phyloP scores from a whole-genome alignment of 2,329 filamentous ascomycete genomes.

The Fusarium subglutinans region DNA sequence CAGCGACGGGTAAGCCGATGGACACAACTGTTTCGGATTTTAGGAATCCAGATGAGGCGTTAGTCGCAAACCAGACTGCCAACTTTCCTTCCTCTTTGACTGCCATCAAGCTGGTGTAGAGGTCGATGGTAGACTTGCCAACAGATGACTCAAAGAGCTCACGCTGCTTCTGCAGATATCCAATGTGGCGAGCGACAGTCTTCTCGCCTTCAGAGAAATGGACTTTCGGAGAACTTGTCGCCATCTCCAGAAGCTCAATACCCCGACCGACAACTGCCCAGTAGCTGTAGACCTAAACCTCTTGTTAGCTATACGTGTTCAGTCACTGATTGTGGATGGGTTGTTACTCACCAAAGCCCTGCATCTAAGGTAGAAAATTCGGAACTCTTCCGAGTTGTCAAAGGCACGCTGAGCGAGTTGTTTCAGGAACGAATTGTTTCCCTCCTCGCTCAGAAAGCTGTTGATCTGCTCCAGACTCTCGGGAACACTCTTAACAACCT shows the following conservation, averaged over 20 bases:
- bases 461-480: neutral
- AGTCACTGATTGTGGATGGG: rapidly evolving
- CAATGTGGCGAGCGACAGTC: rapidly evolving
- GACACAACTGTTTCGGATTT: too few species aligned
- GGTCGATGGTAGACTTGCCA: neutral
- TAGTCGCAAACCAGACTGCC: neutral
- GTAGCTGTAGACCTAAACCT: neutral
- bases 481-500: rapidly evolving
- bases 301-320: rapidly evolving
- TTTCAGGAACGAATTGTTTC: neutral
- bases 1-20: rapidly evolving
- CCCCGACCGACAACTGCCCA: neutral
- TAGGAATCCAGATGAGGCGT: neutral
- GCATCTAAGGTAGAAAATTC: neutral
- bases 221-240: neutral
- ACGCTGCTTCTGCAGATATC: neutral
- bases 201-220: neutral
- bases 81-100: rapidly evolving
- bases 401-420: neutral
- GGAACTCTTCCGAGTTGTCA: neutral
- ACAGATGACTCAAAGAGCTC: neutral
- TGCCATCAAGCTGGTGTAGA: neutral
- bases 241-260: neutral
- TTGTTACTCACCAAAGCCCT: neutral
- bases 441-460: neutral